Base-by-base conservation (phyloP, 345 rosid genomes). In the Turnera subulata region DNA sequence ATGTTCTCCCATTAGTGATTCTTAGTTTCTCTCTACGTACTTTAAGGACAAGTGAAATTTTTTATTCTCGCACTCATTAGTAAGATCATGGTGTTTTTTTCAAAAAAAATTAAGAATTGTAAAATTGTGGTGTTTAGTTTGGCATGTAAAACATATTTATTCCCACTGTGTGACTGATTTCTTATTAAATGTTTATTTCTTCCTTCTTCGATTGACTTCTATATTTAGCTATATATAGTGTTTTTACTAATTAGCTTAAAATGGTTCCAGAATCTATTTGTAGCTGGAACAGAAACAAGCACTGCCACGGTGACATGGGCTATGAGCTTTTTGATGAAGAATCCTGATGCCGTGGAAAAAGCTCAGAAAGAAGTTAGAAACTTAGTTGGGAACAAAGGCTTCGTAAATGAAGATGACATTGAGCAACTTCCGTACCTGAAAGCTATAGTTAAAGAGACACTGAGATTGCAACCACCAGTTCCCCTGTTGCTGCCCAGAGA, bases 371-470 rank as follows among this genome's bases (percentile, higher is more conserved):
- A 80, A 53, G 53, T 67, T 26, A 56, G 78, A 42, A 58, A 51
- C 11, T 4, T 44, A 4, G 20, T 74, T 40, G 76, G 83, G 15
- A 62, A 63, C 11, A 42, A 42, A 42, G n/a, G 45, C 4, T 29
- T 42, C 4, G 45, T 42, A 2, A 8, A 42, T 42, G 45, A 42
- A 16, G 45, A 42, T 16, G n/a, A 42, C 1, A 10, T 42, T 8
- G 15, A 42, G 0, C 2, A 42, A 42, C n/a, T 42, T 6, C 48
- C 70, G 0, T 78, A 78, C 62, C 62, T 81, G n/a, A 76, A 61
- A 46, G 82, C 86, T 2, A 71, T 76, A 18, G 69, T 76, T 16
- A 79, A 76, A 59, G 84, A 76, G 66, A 62, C 76, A 5, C 42
- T 66, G 48, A 66, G 83, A 42, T 22, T 76, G 47, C 59, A 76